A percentile compares a stretch with the other conserved stretches of the same genome.
phyloP scores from a whole-genome alignment of 1,139 yeast genomes.

The Candida dubliniensis region DNA sequence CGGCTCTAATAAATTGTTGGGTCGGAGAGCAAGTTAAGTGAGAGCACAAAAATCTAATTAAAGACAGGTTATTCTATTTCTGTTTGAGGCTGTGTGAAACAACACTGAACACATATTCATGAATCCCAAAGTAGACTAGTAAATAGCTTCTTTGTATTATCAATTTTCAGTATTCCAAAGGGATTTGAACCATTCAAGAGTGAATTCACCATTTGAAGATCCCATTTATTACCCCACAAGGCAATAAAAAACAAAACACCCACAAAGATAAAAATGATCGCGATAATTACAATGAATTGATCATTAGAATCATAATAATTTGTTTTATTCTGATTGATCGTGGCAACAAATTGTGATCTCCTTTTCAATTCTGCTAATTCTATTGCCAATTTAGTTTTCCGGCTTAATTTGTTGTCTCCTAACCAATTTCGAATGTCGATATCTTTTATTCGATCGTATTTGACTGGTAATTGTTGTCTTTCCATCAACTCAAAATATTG shows the following conservation, averaged over 20 bases:
- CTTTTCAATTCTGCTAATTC: conserved; percentile 3
- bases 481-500: conserved; percentile 1
- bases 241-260: background rate
- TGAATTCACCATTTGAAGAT: background rate
- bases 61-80: too few relatives aligned
- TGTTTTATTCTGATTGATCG: background rate
- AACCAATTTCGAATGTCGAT: background rate
- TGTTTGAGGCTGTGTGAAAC: background rate
- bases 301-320: background rate
- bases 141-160: background rate
- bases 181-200: background rate
- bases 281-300: background rate
- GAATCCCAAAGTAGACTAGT: background rate
- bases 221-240: background rate
- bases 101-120: background rate
- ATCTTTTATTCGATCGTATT: conserved; percentile 2
- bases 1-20: too few relatives aligned
- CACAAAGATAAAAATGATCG: background rate
- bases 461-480: conserved; percentile 1
- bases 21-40: too few relatives aligned
- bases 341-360: background rate
- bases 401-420: background rate
- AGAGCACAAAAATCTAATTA: too few relatives aligned
- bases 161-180: background rate
- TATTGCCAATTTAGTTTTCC: background rate